Evolutionary conservation across 2,329 filamentous ascomycete species (phyloP).

Genomic region (Paracorniculantispora psalliotae): DNA sequence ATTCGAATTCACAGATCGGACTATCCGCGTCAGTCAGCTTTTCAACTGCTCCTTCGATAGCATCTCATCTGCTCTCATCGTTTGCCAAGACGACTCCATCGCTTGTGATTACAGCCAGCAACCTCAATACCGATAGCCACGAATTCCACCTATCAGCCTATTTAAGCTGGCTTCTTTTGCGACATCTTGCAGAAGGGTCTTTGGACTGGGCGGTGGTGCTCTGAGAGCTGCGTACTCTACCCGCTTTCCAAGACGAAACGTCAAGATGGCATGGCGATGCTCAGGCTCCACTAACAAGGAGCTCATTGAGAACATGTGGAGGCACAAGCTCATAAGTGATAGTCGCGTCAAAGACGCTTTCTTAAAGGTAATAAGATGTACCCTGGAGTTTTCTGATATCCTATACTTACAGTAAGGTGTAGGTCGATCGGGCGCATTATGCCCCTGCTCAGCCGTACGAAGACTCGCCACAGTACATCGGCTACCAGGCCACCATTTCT

Average conservation of each 20-base stretch:
- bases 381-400: neutral
- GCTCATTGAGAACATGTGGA: constrained; percentile 73
- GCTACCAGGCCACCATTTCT: constrained; percentile 51
- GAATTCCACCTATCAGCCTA: neutral
- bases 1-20: no score
- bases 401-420: constrained; percentile 9
- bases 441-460: constrained; percentile 65
- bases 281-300: constrained; percentile 69
- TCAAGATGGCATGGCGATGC: constrained; percentile 83
- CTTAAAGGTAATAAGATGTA: constrained; percentile 48
- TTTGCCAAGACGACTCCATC: neutral
- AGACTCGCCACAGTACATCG: constrained; percentile 52
- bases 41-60: neutral
- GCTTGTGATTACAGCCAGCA: neutral
- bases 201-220: neutral
- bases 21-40: no score
- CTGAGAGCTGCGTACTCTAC: constrained; percentile 7
- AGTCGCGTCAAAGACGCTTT: constrained; percentile 74
- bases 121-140: neutral
- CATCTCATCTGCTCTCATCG: neutral
- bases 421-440: constrained; percentile 89
- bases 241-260: constrained; percentile 6
- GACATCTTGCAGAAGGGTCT: neutral
- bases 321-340: constrained; percentile 67
- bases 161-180: constrained; percentile 6